A percentile compares a stretch with the other conserved stretches of the same genome.
Conservation (phyloP, 208 protist genomes). For the Leishmania tropica region DNA sequence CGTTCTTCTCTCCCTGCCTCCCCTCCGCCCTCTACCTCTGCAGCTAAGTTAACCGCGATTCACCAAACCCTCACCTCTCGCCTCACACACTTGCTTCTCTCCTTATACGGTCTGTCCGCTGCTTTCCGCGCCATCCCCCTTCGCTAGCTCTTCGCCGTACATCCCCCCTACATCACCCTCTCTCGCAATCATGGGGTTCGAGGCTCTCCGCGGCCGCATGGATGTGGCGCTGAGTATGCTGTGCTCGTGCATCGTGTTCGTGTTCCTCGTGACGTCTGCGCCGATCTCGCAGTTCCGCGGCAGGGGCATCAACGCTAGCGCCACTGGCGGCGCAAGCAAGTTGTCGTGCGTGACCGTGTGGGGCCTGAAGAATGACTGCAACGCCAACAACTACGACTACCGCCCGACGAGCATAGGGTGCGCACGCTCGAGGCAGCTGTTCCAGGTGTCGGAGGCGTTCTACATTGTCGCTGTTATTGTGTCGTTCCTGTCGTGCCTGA, state of each 20-base stretch:
- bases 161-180: conserved; percentile 2
- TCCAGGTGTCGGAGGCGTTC: conserved; percentile 57
- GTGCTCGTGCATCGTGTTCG: conserved; percentile 53
- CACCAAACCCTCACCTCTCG: not conserved
- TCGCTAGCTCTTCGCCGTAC: not conserved
- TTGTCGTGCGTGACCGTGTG: conserved; percentile 54
- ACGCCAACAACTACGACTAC: conserved; percentile 26
- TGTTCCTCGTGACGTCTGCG: conserved; percentile 50
- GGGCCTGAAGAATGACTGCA: conserved; percentile 62
- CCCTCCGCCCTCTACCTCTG: not conserved
- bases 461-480: conserved; percentile 64
- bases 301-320: conserved; percentile 19
- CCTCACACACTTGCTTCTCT: conserved; percentile 2
- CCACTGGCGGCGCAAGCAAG: conserved; percentile 26
- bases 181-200: conserved; percentile 50
- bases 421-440: conserved; percentile 35
- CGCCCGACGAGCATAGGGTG: conserved; percentile 18
- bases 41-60: conserved; percentile 1
- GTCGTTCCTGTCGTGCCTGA: conserved; percentile 30
- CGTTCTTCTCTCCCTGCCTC: not conserved
- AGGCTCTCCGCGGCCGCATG: conserved; percentile 45
- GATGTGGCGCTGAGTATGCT: conserved; percentile 42
- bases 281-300: conserved; percentile 65
- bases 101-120: not conserved
- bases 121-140: not conserved